These are phyloP conservation scores for Micractinium conductrix DNA, from an alignment of 139 green algal species.

Conservation along the genomic window DNA sequence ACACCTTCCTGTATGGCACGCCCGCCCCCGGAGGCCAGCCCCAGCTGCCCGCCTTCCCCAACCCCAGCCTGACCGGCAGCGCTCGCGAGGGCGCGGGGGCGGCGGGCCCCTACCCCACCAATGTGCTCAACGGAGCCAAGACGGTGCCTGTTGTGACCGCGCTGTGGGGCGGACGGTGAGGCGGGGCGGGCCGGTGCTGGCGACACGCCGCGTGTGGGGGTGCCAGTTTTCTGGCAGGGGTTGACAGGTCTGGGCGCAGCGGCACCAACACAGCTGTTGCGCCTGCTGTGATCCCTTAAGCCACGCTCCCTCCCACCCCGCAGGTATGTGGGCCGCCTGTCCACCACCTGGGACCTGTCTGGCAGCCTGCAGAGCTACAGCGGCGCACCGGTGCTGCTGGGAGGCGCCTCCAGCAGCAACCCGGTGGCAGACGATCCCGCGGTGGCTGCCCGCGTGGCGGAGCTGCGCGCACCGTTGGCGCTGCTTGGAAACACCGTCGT, in stretches of 20 bases:
- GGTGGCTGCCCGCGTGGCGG: not conserved
- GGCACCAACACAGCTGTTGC: not conserved
- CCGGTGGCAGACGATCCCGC: constrained; percentile 20
- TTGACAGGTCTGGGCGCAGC: not conserved
- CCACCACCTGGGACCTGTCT: constrained; percentile 21
- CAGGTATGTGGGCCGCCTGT: constrained; percentile 43
- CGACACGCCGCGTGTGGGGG: too few relatives aligned
- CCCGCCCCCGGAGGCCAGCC: constrained; percentile 14
- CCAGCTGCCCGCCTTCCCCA: constrained; percentile 2
- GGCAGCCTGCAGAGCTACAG: constrained; percentile 12
- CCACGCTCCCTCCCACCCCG: not conserved
- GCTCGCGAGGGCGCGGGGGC: not conserved
- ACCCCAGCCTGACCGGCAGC: constrained; percentile 2
- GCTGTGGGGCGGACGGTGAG: not conserved
- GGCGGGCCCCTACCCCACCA: constrained; percentile 38
- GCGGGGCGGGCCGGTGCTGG: not conserved
- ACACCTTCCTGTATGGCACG: constrained; percentile 47
- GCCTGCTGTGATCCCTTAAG: not conserved
- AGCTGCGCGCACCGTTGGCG: not conserved
- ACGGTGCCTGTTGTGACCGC: constrained; percentile 46
- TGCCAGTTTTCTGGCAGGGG: too few relatives aligned
- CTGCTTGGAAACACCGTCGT: not conserved
- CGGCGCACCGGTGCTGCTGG: constrained; percentile 36
- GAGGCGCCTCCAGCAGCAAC: constrained; percentile 10
- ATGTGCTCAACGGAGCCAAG: constrained; percentile 11